phyloP scores from a whole-genome alignment of 2,329 filamentous ascomycete genomes.

The Stachybotrys echinatus region DNA sequence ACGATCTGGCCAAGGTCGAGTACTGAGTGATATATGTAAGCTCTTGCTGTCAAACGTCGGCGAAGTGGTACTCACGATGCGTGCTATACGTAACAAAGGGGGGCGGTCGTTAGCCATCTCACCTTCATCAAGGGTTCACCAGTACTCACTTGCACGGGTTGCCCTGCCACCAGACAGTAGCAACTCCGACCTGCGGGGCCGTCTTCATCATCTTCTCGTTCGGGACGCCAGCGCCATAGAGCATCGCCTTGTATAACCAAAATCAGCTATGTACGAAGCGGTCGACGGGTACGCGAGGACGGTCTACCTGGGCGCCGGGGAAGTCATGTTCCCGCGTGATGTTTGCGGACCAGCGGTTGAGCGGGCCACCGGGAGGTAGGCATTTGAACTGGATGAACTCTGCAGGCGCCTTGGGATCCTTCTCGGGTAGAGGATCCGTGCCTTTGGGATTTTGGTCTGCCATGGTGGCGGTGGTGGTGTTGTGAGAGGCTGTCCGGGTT shows the following conservation, averaged over 20 bases:
- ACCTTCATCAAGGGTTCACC: background rate
- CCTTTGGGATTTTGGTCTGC: slow-evolving; percentile 2
- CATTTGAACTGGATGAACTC: slow-evolving; percentile 50
- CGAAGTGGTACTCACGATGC: slow-evolving; percentile 30
- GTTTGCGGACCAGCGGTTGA: slow-evolving; percentile 83
- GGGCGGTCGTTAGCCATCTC: background rate
- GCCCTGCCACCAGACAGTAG: slow-evolving; percentile 95
- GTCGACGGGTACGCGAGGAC: no score
- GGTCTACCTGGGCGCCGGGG: slow-evolving; percentile 84
- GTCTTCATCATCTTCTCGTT: slow-evolving; percentile 81
- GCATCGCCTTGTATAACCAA: slow-evolving; percentile 76
- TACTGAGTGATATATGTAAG: slow-evolving; percentile 41
- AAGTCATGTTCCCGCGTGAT: slow-evolving; percentile 85
- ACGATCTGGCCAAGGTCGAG: slow-evolving; percentile 83
- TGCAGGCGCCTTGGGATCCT: slow-evolving; percentile 38
- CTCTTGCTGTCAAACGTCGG: background rate
- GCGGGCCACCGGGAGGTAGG: slow-evolving; percentile 44
- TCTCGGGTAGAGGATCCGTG: slow-evolving; percentile 12
- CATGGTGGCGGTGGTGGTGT: background rate
- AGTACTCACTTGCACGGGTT: slow-evolving; percentile 78
- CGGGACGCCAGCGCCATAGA: slow-evolving; percentile 88
- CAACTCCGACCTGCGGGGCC: slow-evolving; percentile 83
- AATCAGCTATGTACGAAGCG: no score
- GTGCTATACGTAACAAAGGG: slow-evolving; percentile 27
- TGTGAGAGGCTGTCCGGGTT: background rate